Evolutionary conservation across 2,329 filamentous ascomycete genomes (phyloP).

Genomic region (Clarireedia hainanense): DNA sequence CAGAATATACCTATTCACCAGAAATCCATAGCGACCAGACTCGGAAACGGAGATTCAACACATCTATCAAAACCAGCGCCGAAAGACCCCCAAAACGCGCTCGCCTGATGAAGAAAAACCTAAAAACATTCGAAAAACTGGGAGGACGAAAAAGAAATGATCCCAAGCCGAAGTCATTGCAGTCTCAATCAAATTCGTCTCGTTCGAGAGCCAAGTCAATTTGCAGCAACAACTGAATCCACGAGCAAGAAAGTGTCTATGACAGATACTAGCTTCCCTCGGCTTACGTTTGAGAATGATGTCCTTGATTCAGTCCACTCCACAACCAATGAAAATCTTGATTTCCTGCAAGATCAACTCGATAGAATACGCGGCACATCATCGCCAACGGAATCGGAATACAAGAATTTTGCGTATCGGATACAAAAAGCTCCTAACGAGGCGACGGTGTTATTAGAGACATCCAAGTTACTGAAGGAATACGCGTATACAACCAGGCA

Average conservation of each 20-base stretch:
- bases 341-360: not conserved
- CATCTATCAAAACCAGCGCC: not conserved
- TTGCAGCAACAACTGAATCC: not conserved
- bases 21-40: slow-evolving; percentile 40
- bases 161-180: too few species aligned
- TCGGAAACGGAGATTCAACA: slow-evolving; percentile 63
- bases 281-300: slow-evolving; percentile 3
- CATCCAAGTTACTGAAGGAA: slow-evolving; percentile 8
- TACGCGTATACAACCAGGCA: slow-evolving; percentile 12
- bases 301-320: slow-evolving; percentile 5
- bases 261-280: slow-evolving; percentile 2
- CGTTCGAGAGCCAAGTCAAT: not conserved
- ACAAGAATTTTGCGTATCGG: not conserved
- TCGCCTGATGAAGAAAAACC: not conserved
- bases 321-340: slow-evolving; percentile 6
- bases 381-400: slow-evolving; percentile 11
- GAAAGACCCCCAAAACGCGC: not conserved
- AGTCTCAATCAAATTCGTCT: too few species aligned
- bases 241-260: not conserved
- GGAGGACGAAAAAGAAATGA: not conserved
- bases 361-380: slow-evolving; percentile 3
- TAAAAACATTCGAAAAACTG: not conserved
- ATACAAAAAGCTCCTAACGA: slow-evolving; percentile 10
- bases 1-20: slow-evolving; percentile 36
- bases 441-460: slow-evolving; percentile 7